phyloP scores from a whole-genome alignment of 73 alveolate species.

The Paramecium sonneborni region DNA sequence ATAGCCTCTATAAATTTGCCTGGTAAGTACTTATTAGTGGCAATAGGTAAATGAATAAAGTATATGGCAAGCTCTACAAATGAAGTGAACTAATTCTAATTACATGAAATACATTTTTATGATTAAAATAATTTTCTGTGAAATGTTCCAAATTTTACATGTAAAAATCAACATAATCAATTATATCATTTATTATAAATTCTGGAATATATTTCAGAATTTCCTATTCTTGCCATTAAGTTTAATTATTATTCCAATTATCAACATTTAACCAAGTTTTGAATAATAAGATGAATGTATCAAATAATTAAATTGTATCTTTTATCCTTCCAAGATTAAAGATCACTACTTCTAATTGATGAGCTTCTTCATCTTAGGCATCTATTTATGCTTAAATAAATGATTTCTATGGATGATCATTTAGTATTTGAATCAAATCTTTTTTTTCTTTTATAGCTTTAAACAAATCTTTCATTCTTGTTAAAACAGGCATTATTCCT shows the following conservation, averaged over 20 bases:
- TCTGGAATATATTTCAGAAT: slow-evolving; percentile 30
- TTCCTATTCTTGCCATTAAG: not conserved
- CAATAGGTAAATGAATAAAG: slow-evolving; percentile 2
- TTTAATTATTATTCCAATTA: not conserved
- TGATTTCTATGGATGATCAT: not conserved
- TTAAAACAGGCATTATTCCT: not conserved
- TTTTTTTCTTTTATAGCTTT: not conserved
- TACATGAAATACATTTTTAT: not conserved
- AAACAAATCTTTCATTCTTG: not conserved
- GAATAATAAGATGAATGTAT: not conserved
- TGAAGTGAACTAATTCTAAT: not conserved
- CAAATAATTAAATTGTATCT: slow-evolving; percentile 30
- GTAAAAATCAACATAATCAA: not conserved
- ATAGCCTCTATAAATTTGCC: not conserved
- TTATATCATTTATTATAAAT: not conserved
- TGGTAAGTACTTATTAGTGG: slow-evolving; percentile 19
- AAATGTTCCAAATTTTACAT: not conserved
- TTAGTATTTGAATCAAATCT: not conserved
- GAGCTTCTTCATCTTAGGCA: not conserved
- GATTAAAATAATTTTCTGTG: not conserved
- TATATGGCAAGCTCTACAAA: not conserved
- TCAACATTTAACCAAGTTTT: not conserved
- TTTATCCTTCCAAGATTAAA: not conserved
- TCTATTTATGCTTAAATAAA: not conserved
- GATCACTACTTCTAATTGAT: not conserved